Base-by-base conservation (phyloP, 257 asterid genomes). In the Forsythia suspensa region DNA sequence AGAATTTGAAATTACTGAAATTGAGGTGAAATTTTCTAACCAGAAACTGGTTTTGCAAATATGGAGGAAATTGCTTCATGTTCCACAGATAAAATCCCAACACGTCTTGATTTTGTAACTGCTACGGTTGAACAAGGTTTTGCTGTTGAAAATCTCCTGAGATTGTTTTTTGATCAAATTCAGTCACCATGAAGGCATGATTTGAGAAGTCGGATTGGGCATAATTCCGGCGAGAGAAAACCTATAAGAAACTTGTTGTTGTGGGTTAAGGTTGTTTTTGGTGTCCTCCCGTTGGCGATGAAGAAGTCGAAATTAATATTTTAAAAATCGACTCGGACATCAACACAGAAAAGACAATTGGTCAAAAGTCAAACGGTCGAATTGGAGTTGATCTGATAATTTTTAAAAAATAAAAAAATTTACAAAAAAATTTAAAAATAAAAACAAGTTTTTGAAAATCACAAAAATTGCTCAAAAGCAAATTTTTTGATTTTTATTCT, bases 121-220 rank as follows among this genome's bases (percentile, higher is more conserved):
- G 92, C 82, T 29, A 29, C 1, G 0, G 34, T 29, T 29, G 34
- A 29, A 29, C 34, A 29, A 29, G 1, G 34, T 29, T 29, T 29
- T 29, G 34, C 34, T 29, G 34, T 29, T 29, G 34, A 29, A 86
- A 90, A 84, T 91, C 98, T 0, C 81, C 85, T 13, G 83, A 40
- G 98, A 88, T 75, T 97, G 83, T 76, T 93, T 93, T 1, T 93
- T 90, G 76, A 82, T 80, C 74, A 87, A 79, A 74, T 88, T 90
- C 9, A 90, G 77, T 0, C 89, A 77, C 21, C 90, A 87, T 77
- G 65, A 9, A 41, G 21, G 84, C 5, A 72, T 70, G 79, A 90
- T 87, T 89, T 87, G 97, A 1, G 87, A 51, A 16, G 77, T 73
- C 77, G 90, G 86, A 76, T 93, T 91, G 41, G 88, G 73, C 0